Evolutionary conservation across 176 grass and related monocot species (phyloP).

Genomic region (Hordeum vulgare): DNA sequence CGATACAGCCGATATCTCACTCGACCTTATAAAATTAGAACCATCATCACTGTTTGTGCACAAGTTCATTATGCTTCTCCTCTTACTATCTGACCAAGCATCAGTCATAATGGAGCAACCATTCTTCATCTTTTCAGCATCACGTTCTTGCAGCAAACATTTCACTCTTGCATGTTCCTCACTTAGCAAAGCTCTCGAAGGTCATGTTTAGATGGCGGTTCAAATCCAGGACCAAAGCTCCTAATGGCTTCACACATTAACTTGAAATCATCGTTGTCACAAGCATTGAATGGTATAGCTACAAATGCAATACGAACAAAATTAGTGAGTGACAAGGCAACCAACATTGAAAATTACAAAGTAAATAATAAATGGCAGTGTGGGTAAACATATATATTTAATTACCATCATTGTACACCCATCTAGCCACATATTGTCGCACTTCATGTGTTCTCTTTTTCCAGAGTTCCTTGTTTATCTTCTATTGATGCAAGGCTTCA

Average conservation of each 20-base stretch:
- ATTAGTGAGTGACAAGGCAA: neutral
- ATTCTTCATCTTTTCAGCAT: neutral
- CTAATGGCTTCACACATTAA: neutral
- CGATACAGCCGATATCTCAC: too few relatives aligned
- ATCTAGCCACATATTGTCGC: neutral
- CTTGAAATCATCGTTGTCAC: neutral
- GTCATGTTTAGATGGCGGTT: neutral
- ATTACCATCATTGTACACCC: neutral
- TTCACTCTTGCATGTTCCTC: neutral
- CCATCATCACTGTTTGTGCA: too few relatives aligned
- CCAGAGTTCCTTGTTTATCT: neutral
- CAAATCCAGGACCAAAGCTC: neutral
- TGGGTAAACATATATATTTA: neutral
- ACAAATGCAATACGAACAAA: neutral
- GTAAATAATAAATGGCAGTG: neutral
- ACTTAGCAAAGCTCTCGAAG: neutral
- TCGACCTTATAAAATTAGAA: too few relatives aligned
- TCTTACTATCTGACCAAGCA: constrained; percentile 8
- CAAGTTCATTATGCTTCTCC: too few relatives aligned
- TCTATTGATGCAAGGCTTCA: neutral
- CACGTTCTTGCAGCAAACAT: constrained; percentile 1
- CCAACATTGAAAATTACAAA: neutral
- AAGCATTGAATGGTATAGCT: neutral
- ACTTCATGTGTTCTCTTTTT: neutral
- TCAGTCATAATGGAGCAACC: neutral